These are phyloP conservation scores for Lithospermum erythrorhizon DNA, from an alignment of 257 asterid genomes.

Conservation along the genomic window DNA sequence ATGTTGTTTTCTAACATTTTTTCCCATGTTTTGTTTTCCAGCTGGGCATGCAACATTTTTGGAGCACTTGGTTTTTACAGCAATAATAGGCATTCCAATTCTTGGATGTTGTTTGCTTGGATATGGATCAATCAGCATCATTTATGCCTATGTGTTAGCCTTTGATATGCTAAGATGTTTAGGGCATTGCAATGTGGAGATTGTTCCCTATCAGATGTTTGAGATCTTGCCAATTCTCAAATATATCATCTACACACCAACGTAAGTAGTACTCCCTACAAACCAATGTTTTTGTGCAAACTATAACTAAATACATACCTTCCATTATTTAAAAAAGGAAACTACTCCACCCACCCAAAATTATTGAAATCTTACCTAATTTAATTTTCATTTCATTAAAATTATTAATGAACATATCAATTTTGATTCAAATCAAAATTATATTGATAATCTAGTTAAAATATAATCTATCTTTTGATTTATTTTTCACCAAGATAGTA, in stretches of 20 bases:
- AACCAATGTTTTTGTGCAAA: too few relatives aligned
- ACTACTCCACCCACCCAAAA: too few relatives aligned
- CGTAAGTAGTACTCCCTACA: slow-evolving; percentile 34
- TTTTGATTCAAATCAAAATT: too few relatives aligned
- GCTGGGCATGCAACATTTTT: slow-evolving; percentile 74
- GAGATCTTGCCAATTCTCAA: slow-evolving; percentile 44
- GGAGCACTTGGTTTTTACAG: slow-evolving; percentile 54
- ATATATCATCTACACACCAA: slow-evolving; percentile 65
- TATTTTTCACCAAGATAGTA: too few relatives aligned
- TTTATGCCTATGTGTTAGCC: slow-evolving; percentile 47
- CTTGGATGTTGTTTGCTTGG: slow-evolving; percentile 48
- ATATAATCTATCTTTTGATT: too few relatives aligned
- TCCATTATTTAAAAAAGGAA: too few relatives aligned
- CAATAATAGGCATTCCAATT: slow-evolving; percentile 59
- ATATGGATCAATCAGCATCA: slow-evolving; percentile 53
- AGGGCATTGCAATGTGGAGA: slow-evolving; percentile 79
- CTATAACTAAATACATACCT: too few relatives aligned
- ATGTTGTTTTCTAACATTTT: too few relatives aligned
- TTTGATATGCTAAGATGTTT: slow-evolving; percentile 68
- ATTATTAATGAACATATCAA: too few relatives aligned
- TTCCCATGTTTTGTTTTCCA: slow-evolving; percentile 13
- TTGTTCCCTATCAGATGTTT: slow-evolving; percentile 62
- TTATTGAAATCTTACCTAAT: too few relatives aligned
- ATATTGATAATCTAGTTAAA: too few relatives aligned
- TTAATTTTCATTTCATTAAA: too few relatives aligned